A percentile compares a stretch with the other conserved stretches of the same genome.
These are phyloP conservation scores for Fraxinus platypoda DNA, from an alignment of 305 asterid genomes.

Conservation along the genomic window DNA sequence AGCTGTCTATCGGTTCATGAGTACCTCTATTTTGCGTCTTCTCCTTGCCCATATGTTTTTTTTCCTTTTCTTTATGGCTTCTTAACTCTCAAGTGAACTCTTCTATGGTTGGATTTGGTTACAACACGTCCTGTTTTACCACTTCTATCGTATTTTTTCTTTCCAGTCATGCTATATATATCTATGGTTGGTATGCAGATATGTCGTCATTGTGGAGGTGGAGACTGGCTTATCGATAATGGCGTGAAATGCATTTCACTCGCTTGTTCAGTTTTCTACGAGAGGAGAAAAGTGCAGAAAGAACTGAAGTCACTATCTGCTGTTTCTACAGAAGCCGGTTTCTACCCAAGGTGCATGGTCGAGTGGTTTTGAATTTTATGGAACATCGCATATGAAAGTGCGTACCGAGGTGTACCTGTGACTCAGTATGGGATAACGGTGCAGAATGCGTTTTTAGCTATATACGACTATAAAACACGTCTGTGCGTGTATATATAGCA, in stretches of 20 bases:
- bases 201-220: slow-evolving; percentile 96
- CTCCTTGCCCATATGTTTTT: background rate
- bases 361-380: slow-evolving; percentile 63
- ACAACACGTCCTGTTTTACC: background rate
- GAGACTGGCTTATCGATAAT: slow-evolving; percentile 79
- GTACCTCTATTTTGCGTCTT: background rate
- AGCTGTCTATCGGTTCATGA: background rate
- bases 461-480: background rate
- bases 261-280: slow-evolving; percentile 82
- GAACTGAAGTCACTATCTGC: slow-evolving; percentile 66
- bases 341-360: slow-evolving; percentile 69
- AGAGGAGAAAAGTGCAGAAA: slow-evolving; percentile 80
- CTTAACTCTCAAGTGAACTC: background rate
- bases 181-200: slow-evolving; percentile 43
- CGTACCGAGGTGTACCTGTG: background rate
- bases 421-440: background rate
- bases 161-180: background rate
- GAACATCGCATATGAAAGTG: background rate
- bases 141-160: background rate
- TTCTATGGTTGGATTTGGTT: background rate
- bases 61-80: background rate
- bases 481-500: background rate
- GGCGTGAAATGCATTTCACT: slow-evolving; percentile 90
- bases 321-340: slow-evolving; percentile 57
- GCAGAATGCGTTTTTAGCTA: background rate